phyloP scores from a whole-genome alignment of 345 rosid species.

The Microthlaspi erraticum region DNA sequence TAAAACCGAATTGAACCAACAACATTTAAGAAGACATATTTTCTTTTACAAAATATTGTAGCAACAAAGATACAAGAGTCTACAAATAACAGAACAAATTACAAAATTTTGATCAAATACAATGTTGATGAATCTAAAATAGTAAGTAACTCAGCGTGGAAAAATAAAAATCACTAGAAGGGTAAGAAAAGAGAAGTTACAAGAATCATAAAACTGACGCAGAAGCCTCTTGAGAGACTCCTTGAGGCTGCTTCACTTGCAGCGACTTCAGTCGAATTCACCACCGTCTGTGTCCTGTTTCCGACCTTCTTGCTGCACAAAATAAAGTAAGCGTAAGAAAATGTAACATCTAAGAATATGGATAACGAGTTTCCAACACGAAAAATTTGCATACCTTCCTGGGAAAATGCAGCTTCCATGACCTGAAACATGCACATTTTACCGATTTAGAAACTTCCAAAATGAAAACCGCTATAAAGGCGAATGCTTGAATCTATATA shows the following conservation, averaged over 20 bases:
- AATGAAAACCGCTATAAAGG: background rate
- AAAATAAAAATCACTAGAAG: conserved; percentile 43
- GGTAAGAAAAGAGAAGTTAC: conserved; percentile 51
- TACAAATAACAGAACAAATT: conserved; percentile 4
- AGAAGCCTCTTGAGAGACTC: conserved; percentile 36
- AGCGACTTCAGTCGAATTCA: conserved; percentile 57
- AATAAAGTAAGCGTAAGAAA: background rate
- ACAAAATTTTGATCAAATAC: conserved; percentile 31
- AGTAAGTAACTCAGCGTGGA: conserved; percentile 35
- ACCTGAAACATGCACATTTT: conserved; percentile 52
- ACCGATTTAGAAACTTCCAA: background rate
- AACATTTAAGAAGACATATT: background rate
- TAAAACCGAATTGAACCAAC: background rate
- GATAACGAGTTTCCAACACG: background rate
- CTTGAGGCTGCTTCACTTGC: conserved; percentile 32
- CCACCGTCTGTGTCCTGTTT: conserved; percentile 63
- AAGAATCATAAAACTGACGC: conserved; percentile 41
- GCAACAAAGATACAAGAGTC: conserved; percentile 17
- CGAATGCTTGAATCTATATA: background rate
- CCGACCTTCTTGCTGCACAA: conserved; percentile 72
- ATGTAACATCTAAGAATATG: background rate
- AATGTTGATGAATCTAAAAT: conserved; percentile 15
- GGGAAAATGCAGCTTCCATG: conserved; percentile 93
- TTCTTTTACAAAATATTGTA: conserved; percentile 16
- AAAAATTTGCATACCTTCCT: conserved; percentile 70